phyloP scores from a whole-genome alignment of 164 flowering plant genomes.

The Magnolia officinalis region DNA sequence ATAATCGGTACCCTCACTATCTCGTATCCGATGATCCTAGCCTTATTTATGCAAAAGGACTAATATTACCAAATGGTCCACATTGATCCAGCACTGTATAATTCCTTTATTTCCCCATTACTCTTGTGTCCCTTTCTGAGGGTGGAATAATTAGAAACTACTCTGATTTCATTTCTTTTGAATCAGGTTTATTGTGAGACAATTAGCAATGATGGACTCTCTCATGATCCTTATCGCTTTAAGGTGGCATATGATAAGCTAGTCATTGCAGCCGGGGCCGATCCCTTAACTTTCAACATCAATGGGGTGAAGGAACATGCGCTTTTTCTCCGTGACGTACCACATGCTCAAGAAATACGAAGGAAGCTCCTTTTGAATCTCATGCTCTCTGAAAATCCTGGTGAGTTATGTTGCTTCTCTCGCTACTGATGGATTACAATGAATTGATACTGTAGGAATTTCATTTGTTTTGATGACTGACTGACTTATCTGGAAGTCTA shows the following conservation, averaged over 20 bases:
- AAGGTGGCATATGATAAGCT: constrained; percentile 89
- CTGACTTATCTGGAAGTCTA: too few species aligned
- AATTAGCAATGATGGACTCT: constrained; percentile 28
- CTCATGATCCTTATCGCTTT: constrained; percentile 47
- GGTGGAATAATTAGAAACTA: background rate
- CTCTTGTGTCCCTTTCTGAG: too few species aligned
- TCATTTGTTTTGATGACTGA: too few species aligned
- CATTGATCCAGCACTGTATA: too few species aligned
- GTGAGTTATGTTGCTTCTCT: constrained; percentile 18
- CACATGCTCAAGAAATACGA: constrained; percentile 88
- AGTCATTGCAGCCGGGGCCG: constrained; percentile 81
- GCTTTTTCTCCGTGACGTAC: constrained; percentile 75
- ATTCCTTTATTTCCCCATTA: background rate
- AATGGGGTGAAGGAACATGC: constrained; percentile 84
- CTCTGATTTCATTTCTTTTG: constrained; percentile 9
- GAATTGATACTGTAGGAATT: too few species aligned
- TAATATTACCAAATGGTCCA: too few species aligned
- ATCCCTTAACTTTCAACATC: constrained; percentile 75
- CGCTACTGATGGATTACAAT: too few species aligned
- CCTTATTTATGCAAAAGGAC: too few species aligned
- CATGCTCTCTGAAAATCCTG: constrained; percentile 81
- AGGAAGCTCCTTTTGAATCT: constrained; percentile 79
- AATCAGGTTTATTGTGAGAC: constrained; percentile 71
- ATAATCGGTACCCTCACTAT: too few species aligned
- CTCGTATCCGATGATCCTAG: too few species aligned